Percentiles rank a stretch among this genome's conserved stretches.
Evolutionary conservation across 192 early-diverging fungal genomes (phyloP).

Genomic region (Haplosporangium gracile): DNA sequence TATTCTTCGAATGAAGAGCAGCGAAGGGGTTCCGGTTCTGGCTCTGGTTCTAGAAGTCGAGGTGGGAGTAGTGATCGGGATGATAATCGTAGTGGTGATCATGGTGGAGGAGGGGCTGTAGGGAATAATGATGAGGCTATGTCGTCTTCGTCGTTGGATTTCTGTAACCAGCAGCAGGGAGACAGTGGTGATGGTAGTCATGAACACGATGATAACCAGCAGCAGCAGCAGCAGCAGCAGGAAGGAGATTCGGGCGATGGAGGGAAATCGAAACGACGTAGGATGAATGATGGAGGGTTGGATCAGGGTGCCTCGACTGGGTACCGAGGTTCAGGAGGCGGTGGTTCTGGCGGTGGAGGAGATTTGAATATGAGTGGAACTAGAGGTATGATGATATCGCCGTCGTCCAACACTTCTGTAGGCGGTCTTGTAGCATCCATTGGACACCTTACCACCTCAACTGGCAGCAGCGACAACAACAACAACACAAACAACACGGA

Average conservation of each 20-base stretch:
- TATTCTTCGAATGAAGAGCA: conserved; percentile 1
- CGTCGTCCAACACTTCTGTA: not conserved
- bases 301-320: not conserved
- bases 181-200: not conserved
- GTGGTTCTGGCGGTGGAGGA: not conserved
- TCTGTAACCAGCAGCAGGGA: not conserved
- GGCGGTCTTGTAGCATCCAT: not conserved
- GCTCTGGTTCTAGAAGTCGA: not conserved
- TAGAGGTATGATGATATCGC: not conserved
- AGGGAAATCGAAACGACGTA: not conserved
- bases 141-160: not conserved
- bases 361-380: not conserved
- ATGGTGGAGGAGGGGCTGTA: too few relatives aligned
- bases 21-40: not conserved
- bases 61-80: not conserved
- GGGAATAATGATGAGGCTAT: not conserved
- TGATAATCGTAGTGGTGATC: not conserved
- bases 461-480: not conserved
- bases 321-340: not conserved
- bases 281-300: not conserved
- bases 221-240: not conserved
- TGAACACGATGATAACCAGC: not conserved
- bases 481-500: conserved; percentile 21
- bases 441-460: not conserved
- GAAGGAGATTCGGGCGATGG: not conserved